Conservation (phyloP, 805 yeast genomes). For the Saccharomyces kudriavzevii region DNA sequence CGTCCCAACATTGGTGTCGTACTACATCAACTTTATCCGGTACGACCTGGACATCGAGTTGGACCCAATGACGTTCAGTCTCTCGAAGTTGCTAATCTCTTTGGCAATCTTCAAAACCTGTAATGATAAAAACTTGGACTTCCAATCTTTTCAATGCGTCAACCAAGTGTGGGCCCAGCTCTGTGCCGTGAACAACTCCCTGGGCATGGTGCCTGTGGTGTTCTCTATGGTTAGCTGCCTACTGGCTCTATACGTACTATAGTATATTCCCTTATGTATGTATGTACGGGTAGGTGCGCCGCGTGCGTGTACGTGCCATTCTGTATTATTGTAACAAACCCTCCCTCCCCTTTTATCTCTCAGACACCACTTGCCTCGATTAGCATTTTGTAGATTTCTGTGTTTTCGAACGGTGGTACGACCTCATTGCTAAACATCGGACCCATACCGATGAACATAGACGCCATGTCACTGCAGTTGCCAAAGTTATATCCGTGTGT, state of each 20-base stretch:
- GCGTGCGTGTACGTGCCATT: not conserved
- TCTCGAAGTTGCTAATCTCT: slow-evolving; percentile 18
- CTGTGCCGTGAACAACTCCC: slow-evolving; percentile 1
- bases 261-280: not conserved
- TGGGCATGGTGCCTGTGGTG: slow-evolving; percentile 21
- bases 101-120: slow-evolving; percentile 8
- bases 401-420: slow-evolving; percentile 57
- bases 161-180: not conserved
- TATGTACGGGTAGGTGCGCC: not conserved
- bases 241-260: slow-evolving; percentile 21
- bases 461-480: slow-evolving; percentile 72
- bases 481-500: slow-evolving; percentile 74
- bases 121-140: not conserved
- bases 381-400: slow-evolving; percentile 37
- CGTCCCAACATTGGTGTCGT: slow-evolving; percentile 18
- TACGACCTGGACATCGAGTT: slow-evolving; percentile 21
- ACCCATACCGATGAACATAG: slow-evolving; percentile 69
- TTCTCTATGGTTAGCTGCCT: slow-evolving; percentile 16
- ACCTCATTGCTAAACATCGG: slow-evolving; percentile 49
- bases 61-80: slow-evolving; percentile 27
- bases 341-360: not conserved
- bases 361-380: not conserved
- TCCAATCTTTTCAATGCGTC: slow-evolving; percentile 1
- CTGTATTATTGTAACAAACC: not conserved
- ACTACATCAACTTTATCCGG: slow-evolving; percentile 27